These are phyloP conservation scores for Candida albicans DNA, from an alignment of 1,139 yeast genomes.

Conservation along the genomic window DNA sequence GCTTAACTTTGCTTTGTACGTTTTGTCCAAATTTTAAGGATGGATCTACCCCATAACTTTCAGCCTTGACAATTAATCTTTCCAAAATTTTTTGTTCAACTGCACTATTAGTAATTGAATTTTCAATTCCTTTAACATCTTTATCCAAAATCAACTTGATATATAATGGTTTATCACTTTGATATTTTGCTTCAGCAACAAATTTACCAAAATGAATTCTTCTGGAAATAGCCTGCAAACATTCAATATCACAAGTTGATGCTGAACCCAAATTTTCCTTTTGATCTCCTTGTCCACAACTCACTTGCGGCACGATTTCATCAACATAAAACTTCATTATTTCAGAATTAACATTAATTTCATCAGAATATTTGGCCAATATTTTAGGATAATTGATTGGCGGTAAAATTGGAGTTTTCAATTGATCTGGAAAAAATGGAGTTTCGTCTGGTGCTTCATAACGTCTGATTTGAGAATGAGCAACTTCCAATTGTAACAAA, in stretches of 20 bases:
- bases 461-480: slow-evolving; percentile 83
- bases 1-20: slow-evolving; percentile 75
- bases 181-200: slow-evolving; percentile 94
- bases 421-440: slow-evolving; percentile 79
- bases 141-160: slow-evolving; percentile 60
- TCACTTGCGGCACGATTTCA: slow-evolving; percentile 70
- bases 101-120: slow-evolving; percentile 78
- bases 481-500: slow-evolving; percentile 68
- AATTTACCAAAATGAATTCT: slow-evolving; percentile 96
- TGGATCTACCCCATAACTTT: slow-evolving; percentile 87
- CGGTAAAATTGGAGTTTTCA: slow-evolving; percentile 73
- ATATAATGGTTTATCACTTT: slow-evolving; percentile 62
- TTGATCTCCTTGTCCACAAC: slow-evolving; percentile 73
- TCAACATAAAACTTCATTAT: slow-evolving; percentile 68
- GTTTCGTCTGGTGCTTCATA: slow-evolving; percentile 94
- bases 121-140: slow-evolving; percentile 74
- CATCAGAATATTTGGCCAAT: slow-evolving; percentile 70
- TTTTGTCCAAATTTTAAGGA: slow-evolving; percentile 65
- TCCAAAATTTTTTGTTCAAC: slow-evolving; percentile 84
- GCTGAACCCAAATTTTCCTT: slow-evolving; percentile 87
- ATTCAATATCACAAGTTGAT: slow-evolving; percentile 79
- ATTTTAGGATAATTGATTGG: slow-evolving; percentile 75
- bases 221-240: slow-evolving; percentile 85
- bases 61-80: slow-evolving; percentile 76
- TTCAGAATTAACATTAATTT: slow-evolving; percentile 71